Evolutionary conservation across 306 rosid genomes (phyloP).

Genomic region (Glycyrrhiza uralensis): DNA sequence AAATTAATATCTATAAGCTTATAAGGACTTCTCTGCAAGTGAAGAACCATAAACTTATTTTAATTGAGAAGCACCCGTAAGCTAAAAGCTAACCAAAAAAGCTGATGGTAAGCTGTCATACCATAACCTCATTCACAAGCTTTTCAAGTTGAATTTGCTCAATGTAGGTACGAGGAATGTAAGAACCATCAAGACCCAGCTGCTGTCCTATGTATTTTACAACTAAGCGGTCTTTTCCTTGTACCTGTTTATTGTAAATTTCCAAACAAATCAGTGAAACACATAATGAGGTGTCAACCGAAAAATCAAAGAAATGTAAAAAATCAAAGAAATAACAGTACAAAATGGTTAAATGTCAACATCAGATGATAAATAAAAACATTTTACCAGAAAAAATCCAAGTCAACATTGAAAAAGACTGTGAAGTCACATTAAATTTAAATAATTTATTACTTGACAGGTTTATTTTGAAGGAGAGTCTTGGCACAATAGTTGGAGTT

Average conservation of each 20-base stretch:
- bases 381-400: neutral
- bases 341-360: neutral
- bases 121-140: conserved; percentile 97
- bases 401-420: neutral
- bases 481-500: neutral
- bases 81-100: too few species aligned
- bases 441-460: neutral
- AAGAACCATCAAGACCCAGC: conserved; percentile 92
- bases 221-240: conserved; percentile 83
- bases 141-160: conserved; percentile 98
- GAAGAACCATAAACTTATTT: too few species aligned
- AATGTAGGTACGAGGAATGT: conserved; percentile 94
- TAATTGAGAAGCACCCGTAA: too few species aligned
- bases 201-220: conserved; percentile 64
- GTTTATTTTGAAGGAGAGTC: neutral
- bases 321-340: neutral
- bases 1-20: too few species aligned
- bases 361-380: conserved; percentile 3
- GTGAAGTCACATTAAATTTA: neutral
- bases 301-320: neutral
- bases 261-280: conserved; percentile 10
- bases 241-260: conserved; percentile 56
- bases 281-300: neutral
- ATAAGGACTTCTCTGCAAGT: too few species aligned
- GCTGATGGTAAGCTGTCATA: conserved; percentile 38